A percentile compares a stretch with the other conserved stretches of the same genome.
These are phyloP conservation scores for Oemleria cerasiformis DNA, from an alignment of 306 rosid genomes.

Conservation along the genomic window DNA sequence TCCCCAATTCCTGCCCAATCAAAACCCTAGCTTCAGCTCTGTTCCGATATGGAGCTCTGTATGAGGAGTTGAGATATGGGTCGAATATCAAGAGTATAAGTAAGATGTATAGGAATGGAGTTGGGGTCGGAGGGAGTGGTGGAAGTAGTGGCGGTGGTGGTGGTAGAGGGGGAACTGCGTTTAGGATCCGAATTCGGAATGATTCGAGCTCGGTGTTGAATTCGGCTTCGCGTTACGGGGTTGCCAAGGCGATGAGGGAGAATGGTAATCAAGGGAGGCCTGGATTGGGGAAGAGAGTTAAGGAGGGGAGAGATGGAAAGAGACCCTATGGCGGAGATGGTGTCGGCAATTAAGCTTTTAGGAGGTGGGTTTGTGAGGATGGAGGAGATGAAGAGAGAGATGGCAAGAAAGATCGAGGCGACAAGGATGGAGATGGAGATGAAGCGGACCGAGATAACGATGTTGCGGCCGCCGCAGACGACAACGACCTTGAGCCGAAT, in stretches of 20 bases:
- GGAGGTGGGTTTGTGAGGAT: constrained; percentile 94
- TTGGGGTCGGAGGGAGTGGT: too few species aligned
- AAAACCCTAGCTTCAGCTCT: too few species aligned
- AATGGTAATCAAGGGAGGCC: constrained; percentile 27
- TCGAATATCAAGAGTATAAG: constrained; percentile 55
- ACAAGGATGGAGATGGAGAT: constrained; percentile 98
- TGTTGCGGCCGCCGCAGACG: constrained; percentile 48
- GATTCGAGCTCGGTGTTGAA: constrained; percentile 36
- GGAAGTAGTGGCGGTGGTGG: constrained; percentile 14
- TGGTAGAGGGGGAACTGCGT: constrained; percentile 38
- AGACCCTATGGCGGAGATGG: constrained; percentile 67
- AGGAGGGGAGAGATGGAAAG: constrained; percentile 32
- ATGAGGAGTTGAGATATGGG: constrained; percentile 58
- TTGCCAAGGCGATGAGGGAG: constrained; percentile 51
- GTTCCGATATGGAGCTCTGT: too few species aligned
- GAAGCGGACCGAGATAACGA: constrained; percentile 91
- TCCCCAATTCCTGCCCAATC: too few species aligned
- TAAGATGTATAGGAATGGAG: constrained; percentile 59
- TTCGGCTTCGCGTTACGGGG: constrained; percentile 34
- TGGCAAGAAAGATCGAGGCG: constrained; percentile 83
- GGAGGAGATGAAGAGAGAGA: constrained; percentile 98
- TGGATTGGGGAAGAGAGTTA: constrained; percentile 41
- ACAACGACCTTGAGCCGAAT: constrained; percentile 50
- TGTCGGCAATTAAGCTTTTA: constrained; percentile 67
- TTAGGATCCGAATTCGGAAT: constrained; percentile 57